A percentile compares a stretch with the other conserved stretches of the same genome.
These are phyloP conservation scores for Furcasterigmium sp. DNA, from an alignment of 2,329 filamentous ascomycete species.

Conservation along the genomic window DNA sequence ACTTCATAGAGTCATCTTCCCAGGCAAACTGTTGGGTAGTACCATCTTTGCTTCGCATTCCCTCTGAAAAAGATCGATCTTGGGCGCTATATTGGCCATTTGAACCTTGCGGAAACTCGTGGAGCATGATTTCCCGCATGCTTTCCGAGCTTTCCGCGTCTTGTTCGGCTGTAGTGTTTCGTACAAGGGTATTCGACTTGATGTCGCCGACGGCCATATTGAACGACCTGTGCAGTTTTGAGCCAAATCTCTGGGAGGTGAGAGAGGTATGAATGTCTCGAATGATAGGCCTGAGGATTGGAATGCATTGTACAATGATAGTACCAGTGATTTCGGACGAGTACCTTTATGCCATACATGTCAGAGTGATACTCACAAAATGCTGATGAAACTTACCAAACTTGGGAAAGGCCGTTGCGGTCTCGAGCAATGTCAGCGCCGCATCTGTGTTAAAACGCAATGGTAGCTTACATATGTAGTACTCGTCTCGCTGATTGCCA, in stretches of 20 bases:
- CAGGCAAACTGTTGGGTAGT: too few species aligned
- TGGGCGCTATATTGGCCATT: too few species aligned
- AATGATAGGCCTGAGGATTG: constrained; percentile 42
- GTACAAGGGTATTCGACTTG: too few species aligned
- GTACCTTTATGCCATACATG: constrained; percentile 21
- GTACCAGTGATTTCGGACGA: constrained; percentile 47
- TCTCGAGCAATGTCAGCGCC: constrained; percentile 11
- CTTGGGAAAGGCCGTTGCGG: constrained; percentile 38
- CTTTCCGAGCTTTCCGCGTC: too few species aligned
- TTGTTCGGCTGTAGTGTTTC: too few species aligned
- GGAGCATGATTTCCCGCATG: too few species aligned
- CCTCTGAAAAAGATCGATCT: too few species aligned
- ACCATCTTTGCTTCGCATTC: too few species aligned
- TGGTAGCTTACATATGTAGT: constrained; percentile 35
- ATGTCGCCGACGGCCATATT: constrained; percentile 8
- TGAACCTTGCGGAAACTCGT: too few species aligned
- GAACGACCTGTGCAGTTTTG: constrained; percentile 7
- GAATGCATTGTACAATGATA: constrained; percentile 50
- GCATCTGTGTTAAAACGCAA: neutral
- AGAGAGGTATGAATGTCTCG: constrained; percentile 12
- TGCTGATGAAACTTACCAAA: constrained; percentile 25
- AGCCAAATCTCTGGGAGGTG: constrained; percentile 11
- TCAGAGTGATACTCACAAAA: neutral
- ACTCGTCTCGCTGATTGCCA: constrained; percentile 37
- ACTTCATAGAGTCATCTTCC: too few species aligned